These are phyloP conservation scores for Geotrichum aggregatum DNA, from an alignment of 1,139 yeast species.

Conservation along the genomic window DNA sequence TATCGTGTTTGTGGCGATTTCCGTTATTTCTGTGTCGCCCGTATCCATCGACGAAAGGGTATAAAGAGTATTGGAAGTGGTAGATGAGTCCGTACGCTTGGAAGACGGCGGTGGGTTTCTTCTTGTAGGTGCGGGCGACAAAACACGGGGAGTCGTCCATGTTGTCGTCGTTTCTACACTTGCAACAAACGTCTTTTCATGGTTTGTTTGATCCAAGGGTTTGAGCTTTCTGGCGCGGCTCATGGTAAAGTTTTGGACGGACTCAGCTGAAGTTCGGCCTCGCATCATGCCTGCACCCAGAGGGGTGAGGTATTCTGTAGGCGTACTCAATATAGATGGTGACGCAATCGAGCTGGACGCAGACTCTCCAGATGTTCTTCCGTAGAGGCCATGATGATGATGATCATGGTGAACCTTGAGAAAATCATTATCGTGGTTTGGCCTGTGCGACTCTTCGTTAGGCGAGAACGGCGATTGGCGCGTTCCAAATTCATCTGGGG, in stretches of 20 bases:
- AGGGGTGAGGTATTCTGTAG: constrained; percentile 15
- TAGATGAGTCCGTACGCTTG: not conserved
- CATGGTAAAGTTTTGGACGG: not conserved
- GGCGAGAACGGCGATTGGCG: not conserved
- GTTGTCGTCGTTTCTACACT: too few species aligned
- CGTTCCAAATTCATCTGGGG: not conserved
- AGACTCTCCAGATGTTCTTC: constrained; percentile 4
- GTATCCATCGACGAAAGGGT: not conserved
- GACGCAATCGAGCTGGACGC: constrained; percentile 5
- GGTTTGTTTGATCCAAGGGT: not conserved
- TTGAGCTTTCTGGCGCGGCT: not conserved
- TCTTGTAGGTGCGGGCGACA: not conserved
- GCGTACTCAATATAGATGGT: constrained; percentile 17
- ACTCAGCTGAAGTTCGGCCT: constrained; percentile 5
- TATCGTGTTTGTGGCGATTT: not conserved
- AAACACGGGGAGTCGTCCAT: too few species aligned
- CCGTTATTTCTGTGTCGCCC: too few species aligned
- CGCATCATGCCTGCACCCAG: not conserved
- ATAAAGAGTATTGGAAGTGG: not conserved
- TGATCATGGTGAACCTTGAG: not conserved
- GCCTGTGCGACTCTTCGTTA: not conserved
- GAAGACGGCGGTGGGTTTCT: not conserved
- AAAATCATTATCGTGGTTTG: not conserved
- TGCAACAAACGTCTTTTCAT: not conserved
- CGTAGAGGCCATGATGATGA: not conserved